Conservation (phyloP, 129 eudicot species). For the Artemisia annua region DNA sequence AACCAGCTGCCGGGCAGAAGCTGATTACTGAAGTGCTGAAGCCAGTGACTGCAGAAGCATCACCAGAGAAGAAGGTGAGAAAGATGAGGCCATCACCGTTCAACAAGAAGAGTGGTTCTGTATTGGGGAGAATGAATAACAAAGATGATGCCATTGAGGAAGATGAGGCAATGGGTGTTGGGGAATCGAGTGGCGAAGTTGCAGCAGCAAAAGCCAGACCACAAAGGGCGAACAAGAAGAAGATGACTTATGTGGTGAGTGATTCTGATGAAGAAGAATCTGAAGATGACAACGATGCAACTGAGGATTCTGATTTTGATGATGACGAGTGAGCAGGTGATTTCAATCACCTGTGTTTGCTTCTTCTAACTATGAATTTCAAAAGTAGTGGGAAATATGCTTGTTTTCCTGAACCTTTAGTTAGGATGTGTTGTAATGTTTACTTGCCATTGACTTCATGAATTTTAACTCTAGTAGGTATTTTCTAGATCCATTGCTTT, state of each 20-base stretch:
- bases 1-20: constrained; percentile 42
- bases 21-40: constrained; percentile 61
- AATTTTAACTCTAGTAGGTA: not conserved
- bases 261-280: constrained; percentile 51
- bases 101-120: constrained; percentile 85
- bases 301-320: constrained; percentile 47
- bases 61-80: constrained; percentile 93
- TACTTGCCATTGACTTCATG: constrained; percentile 1
- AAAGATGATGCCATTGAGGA: constrained; percentile 30
- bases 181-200: constrained; percentile 34
- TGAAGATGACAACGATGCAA: constrained; percentile 26
- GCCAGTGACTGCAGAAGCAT: constrained; percentile 52
- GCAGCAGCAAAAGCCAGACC: constrained; percentile 58
- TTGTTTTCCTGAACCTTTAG: constrained; percentile 12
- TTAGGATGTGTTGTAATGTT: not conserved
- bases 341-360: not conserved
- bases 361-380: not conserved
- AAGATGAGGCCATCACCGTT: constrained; percentile 91
- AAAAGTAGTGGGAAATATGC: constrained; percentile 18
- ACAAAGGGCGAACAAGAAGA: constrained; percentile 51
- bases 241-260: constrained; percentile 58
- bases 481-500: not conserved
- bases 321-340: constrained; percentile 31
- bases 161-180: constrained; percentile 28
- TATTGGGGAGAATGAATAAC: constrained; percentile 44